Base-by-base conservation (phyloP, 179 eudicot genomes). In the Corrigiola litoralis region DNA sequence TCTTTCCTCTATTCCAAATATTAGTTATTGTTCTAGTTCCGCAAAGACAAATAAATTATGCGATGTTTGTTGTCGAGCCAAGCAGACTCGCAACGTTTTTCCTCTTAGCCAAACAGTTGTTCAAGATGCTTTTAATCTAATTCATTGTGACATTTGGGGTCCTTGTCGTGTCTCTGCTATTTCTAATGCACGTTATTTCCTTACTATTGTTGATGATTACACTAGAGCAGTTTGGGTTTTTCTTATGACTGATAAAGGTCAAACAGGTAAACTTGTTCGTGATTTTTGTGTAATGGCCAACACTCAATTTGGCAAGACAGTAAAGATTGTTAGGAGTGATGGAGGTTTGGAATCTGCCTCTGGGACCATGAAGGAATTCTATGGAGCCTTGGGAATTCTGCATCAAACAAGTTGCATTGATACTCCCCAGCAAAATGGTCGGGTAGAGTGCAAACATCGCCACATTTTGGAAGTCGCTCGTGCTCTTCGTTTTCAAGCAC, bases 101-200 rank as follows among this genome's bases (percentile, higher is more conserved):
- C 32, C 48, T 13, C 1, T 11, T 20, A 59, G 63, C 13, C 4
- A 23, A 4, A 29, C 21, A 4, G 31, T 4, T 2, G 60, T 32
- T 6, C 4, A 1, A 6, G 18, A 14, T 3, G 0, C 14, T 4
- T 59, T 59, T 59, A 33, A 25, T 11, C 1, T 58, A 20, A 58
- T 38, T 10, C 63, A 59, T 59, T 11, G 29, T 23, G 63, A 40
- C 4, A 37, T 59, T 21, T 59, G 20, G 49, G 63, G 63, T 13
- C 20, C 11, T 2, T 40, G 40, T 40, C 18, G 18, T 2, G 18
- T n/a, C 1, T 24, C 63, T 0, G n/a, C 49, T 23, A 4, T 20
- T 24, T 21, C 5, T 12, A 20, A 48, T 9, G 49, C 63, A 11
- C 63, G 4, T 23, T 55, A 55, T 55, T 55, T 38, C 23, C 4